Evolutionary conservation across 2,329 filamentous ascomycete species (phyloP), one percentile per base, ranked within the genome.

Genomic region (Fusarium sp.): DNA sequence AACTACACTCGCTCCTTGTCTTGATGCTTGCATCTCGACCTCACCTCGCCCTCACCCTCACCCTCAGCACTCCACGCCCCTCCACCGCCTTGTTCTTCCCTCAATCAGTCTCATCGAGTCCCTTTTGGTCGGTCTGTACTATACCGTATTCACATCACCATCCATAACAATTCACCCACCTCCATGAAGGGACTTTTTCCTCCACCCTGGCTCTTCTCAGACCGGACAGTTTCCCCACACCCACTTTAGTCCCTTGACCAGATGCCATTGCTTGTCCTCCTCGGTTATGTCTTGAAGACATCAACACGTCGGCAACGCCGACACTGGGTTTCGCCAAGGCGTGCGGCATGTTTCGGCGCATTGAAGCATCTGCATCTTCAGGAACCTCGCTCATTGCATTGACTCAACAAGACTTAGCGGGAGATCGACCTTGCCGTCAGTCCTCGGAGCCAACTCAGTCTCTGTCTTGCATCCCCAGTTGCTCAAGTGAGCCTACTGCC

Each of bases 1-100:
- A 81, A 69, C 63, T 60, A 50, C 56, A 38, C 57, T 64, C 22
- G 45, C 45, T 50, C 45, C 57, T 69, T 52, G 59, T 62, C 63
- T 57, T 20, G 45, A 45, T 38, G 38, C 16, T 42, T 50, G 33
- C 20, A 38, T 67, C 52, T 52, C 63, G 60, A 73, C 52, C 40
- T 42, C 38, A 42, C n/a, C 20, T 38, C 36, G 36, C 16, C 16
- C 36, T 38, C 36, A n/a, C 36, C 35, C 35, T 42, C 66, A 29
- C 38, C n/a, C 29, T 27, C 25, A 50, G 8, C 45, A 27, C 22
- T 50, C 25, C 45, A 50, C 45, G 25, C 61, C 52, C 52, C 54
- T 35, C 31, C 45, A 27, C 29, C 52, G 40, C 27, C 38, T n/a
- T 35, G 35, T 62, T 36, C 40, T 22, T 16, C 25, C 45, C 52